These are phyloP conservation scores for Monosporozyma unispora DNA, from an alignment of 805 yeast genomes.

Conservation along the genomic window DNA sequence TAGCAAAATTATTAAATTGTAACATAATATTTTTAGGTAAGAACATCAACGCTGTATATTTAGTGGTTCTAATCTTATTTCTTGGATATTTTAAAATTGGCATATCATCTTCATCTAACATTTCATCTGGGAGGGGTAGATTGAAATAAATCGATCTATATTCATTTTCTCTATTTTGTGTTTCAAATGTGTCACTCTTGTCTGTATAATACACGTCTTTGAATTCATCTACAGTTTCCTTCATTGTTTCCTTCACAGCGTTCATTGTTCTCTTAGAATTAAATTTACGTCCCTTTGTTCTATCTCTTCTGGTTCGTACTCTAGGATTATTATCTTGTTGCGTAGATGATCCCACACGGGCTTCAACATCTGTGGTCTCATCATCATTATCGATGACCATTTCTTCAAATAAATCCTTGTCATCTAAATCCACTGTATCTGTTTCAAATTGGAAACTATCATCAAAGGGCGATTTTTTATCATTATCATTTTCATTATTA, in stretches of 20 bases:
- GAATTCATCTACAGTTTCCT: conserved; percentile 24
- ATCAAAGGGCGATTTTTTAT: conserved; percentile 25
- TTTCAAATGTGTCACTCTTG: conserved; percentile 20
- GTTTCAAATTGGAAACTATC: conserved; percentile 22
- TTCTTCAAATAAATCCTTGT: conserved; percentile 3
- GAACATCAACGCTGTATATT: conserved; percentile 85
- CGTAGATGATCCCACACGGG: background rate
- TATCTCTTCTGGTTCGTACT: conserved; percentile 73
- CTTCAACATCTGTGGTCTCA: background rate
- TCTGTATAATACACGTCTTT: conserved; percentile 10
- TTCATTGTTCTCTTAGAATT: conserved; percentile 46
- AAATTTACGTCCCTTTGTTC: conserved; percentile 56
- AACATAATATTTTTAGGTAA: conserved; percentile 72
- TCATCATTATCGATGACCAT: conserved; percentile 1
- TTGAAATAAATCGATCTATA: conserved; percentile 51
- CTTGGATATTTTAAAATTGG: conserved; percentile 58
- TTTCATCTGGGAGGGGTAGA: conserved; percentile 47
- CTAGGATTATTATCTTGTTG: background rate
- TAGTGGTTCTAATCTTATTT: conserved; percentile 90
- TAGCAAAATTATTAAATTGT: conserved; percentile 87
- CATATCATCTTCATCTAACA: conserved; percentile 50
- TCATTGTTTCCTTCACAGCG: conserved; percentile 34
- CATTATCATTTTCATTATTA: conserved; percentile 3
- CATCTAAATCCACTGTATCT: conserved; percentile 2
- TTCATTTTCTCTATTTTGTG: conserved; percentile 33